Base-by-base conservation (phyloP, 148 eudicot species). In the Dysphania ambrosioides region DNA sequence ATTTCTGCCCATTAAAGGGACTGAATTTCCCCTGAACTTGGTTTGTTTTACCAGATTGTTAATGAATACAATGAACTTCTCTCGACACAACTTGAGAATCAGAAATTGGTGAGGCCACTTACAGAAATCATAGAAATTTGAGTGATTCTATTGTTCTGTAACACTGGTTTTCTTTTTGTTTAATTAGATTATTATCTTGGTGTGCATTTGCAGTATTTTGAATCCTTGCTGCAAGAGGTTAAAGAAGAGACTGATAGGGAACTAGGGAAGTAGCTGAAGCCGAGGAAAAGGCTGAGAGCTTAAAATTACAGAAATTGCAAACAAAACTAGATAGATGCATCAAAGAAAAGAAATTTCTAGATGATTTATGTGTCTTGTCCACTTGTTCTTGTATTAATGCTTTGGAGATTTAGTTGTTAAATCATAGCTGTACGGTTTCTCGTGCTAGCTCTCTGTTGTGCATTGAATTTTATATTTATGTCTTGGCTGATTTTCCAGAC, bases 1-100 rank as follows among this genome's bases (percentile, higher is more conserved):
- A 15, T 12, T 67, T 67, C 53, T 57, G 29, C 44, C 35, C 36
- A 27, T 64, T 40, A 27, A 29, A 31, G 75, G 31, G 35, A 57
- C 8, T 75, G 8, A 73, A 23, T 38, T 60, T 41, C n/a, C 7
- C 6, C 26, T 62, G 58, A 31, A 70, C 38, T 18, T 21, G 34
- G 44, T 63, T 49, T 73, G 19, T 67, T 58, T 77, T 27, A 58
- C 71, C 91, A 95, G 98, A 92, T 90, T 75, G 85, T 81, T 32
- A 92, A 76, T 30, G 98, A 95, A 88, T 95, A 95, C 85, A 85
- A 86, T 77, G 97, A 95, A 77, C 97, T 92, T 66, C 93, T 90
- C 62, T 87, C 97, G 66, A 82, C 90, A 30, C 97, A 95, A 79
- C 93, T 95, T 77, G 98, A 95, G 87, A 92, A 82, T 79, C 98